Percentiles rank a stretch among this genome's conserved stretches.
These are phyloP conservation scores for Allomyces macrogynus DNA, from an alignment of 192 early-diverging fungal species.

Conservation along the genomic window DNA sequence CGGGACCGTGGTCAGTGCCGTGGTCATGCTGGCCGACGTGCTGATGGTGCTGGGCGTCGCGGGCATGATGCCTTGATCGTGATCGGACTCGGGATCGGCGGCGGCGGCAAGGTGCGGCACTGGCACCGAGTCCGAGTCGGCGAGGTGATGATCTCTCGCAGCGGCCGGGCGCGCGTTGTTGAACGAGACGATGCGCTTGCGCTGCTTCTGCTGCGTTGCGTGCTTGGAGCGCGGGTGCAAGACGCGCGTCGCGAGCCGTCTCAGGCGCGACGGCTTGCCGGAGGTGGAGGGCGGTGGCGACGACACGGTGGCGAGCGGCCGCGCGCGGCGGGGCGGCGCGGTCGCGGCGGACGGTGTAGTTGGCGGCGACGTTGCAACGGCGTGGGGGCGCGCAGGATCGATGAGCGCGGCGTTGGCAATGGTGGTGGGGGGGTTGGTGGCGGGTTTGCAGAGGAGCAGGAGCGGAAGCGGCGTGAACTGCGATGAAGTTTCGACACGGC, in stretches of 20 bases:
- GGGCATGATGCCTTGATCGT: not conserved
- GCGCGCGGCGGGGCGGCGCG: slow-evolving; percentile 5
- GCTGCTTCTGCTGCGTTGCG: too few species aligned
- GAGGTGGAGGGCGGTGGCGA: slow-evolving; percentile 52
- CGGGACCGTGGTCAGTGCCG: too few species aligned
- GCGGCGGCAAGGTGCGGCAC: not conserved
- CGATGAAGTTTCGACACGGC: too few species aligned
- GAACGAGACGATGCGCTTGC: slow-evolving; percentile 15
- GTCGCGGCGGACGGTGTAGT: slow-evolving; percentile 2
- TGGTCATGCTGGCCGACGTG: too few species aligned
- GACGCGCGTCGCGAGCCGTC: slow-evolving; percentile 60
- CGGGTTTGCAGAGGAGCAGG: too few species aligned
- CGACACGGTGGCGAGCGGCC: slow-evolving; percentile 44
- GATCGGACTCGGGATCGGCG: not conserved
- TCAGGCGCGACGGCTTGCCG: slow-evolving; percentile 42
- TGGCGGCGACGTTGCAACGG: slow-evolving; percentile 37
- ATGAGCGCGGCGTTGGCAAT: slow-evolving; percentile 49
- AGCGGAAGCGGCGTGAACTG: too few species aligned
- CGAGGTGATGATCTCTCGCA: slow-evolving; percentile 15
- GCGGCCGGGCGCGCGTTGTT: slow-evolving; percentile 51
- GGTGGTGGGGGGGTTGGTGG: slow-evolving; percentile 50
- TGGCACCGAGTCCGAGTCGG: not conserved
- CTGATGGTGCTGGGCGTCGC: too few species aligned
- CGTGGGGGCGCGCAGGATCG: slow-evolving; percentile 43
- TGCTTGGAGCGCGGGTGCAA: slow-evolving; percentile 38